These are phyloP conservation scores for Chrysoporthe puriensis DNA, from an alignment of 2,329 filamentous ascomycete genomes.

Conservation along the genomic window DNA sequence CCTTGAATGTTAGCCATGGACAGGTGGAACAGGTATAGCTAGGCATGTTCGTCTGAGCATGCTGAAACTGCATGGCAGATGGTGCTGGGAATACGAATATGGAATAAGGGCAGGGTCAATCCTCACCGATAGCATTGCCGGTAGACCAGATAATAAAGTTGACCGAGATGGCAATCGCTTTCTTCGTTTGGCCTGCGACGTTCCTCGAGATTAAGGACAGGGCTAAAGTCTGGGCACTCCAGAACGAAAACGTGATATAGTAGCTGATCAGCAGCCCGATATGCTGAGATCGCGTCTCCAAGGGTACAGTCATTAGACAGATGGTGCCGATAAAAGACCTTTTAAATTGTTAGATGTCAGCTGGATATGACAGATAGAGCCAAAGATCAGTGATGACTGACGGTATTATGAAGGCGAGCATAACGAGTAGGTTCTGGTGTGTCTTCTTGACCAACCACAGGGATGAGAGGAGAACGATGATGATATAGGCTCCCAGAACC, in stretches of 20 bases:
- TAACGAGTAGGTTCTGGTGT: constrained; percentile 69
- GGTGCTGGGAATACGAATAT: no score
- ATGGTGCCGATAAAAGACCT: constrained; percentile 73
- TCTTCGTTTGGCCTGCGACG: constrained; percentile 75
- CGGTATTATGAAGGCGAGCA: constrained; percentile 69
- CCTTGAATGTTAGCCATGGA: neutral
- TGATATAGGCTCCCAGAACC: constrained; percentile 76
- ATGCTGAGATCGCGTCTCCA: constrained; percentile 59
- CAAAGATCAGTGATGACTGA: constrained; percentile 42
- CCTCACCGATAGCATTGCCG: constrained; percentile 66
- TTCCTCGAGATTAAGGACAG: constrained; percentile 72
- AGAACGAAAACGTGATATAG: constrained; percentile 79
- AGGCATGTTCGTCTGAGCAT: neutral
- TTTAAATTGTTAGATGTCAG: constrained; percentile 7
- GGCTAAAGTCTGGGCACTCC: constrained; percentile 70
- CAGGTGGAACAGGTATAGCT: neutral
- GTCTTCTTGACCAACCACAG: constrained; percentile 71
- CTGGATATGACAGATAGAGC: neutral
- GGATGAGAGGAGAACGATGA: constrained; percentile 68
- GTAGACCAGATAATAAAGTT: constrained; percentile 73
- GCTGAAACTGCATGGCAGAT: no score
- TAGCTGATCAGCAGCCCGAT: constrained; percentile 73
- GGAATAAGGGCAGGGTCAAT: constrained; percentile 14
- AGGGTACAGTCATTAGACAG: constrained; percentile 69
- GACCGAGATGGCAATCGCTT: constrained; percentile 66